Base-by-base conservation (phyloP, 2,329 filamentous ascomycete genomes). In the Beauveria caledonica region DNA sequence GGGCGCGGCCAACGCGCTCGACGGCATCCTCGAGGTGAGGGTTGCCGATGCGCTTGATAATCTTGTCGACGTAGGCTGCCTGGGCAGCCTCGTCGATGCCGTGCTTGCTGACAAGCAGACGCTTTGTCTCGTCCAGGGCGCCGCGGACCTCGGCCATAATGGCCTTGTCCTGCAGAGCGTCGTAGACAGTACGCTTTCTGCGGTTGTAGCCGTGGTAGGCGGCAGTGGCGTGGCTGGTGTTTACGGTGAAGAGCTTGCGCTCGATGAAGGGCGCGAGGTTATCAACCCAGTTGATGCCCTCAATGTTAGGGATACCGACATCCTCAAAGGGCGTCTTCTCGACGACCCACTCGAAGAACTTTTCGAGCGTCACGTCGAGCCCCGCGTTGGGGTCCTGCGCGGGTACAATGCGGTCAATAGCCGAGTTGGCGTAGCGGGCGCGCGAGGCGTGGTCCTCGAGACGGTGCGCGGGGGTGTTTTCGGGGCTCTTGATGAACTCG, bases 341-440 rank as follows among this genome's bases (percentile, higher is more conserved):
- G 56, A 99, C 92, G 44, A 94, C 93, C 94, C 94, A 99, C 80
- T 99, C 94, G 78, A 90, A 97, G 82, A 97, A 99, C 78, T 94
- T 94, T 82, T 99, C 94, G 52, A 99, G 92, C 70, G 88, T 92
- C 66, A 99, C 94, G 70, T 97, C 87, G 49, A 99, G 83, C 60
- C 92, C 92, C 25, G 87, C 84, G 68, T 90, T 78, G 55, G 85
- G 77, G 63, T 91, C 87, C 77, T 97, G 94, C 48, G 91, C 90
- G 15, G 94, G 94, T 25, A 97, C 94, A 72, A 99, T 99, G 63
- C 94, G 90, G 80, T 99, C 94, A 73, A 99, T 97, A 68, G 94
- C 94, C 64, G 91, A 96, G 80, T 99, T 99, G 78, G 93, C 93
- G 73, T 95, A 97, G 67, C 89, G 86, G 54, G 92, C 92, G 68